Conservation (phyloP, 148 eudicot species). For the Heliamphora exappendiculata region DNA sequence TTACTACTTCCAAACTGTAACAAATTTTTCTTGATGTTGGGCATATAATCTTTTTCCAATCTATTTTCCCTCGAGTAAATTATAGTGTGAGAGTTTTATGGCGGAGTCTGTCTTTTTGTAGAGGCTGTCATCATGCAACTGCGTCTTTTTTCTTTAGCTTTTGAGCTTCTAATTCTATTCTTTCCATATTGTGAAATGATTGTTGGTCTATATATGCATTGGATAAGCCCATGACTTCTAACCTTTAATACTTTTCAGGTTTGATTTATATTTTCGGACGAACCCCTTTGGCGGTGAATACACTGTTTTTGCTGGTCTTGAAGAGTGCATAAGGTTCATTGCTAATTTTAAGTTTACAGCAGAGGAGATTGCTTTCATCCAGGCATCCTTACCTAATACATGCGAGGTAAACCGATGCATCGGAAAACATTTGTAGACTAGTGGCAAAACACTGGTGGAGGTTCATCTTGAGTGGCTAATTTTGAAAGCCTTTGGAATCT, state of each 20-base stretch:
- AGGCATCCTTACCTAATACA: conserved; percentile 48
- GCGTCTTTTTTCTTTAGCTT: neutral
- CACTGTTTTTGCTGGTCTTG: conserved; percentile 95
- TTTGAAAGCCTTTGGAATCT: neutral
- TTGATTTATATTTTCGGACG: conserved; percentile 80
- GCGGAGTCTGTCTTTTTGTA: neutral
- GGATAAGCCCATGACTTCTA: neutral
- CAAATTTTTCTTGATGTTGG: too few species aligned
- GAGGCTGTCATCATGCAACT: neutral
- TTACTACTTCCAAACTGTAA: neutral
- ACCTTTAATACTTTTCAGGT: conserved; percentile 47
- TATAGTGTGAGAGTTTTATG: neutral
- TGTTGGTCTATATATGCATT: neutral
- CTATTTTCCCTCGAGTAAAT: too few species aligned
- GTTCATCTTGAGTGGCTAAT: neutral
- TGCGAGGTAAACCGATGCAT: conserved; percentile 61
- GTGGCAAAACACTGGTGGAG: neutral
- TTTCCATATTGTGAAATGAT: neutral
- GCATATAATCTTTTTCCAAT: too few species aligned
- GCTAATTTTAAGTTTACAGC: conserved; percentile 76
- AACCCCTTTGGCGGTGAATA: conserved; percentile 93
- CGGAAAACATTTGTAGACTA: neutral
- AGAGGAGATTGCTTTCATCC: conserved; percentile 60
- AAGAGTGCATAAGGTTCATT: conserved; percentile 86
- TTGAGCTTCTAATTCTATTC: neutral